Evolutionary conservation across 2,329 filamentous ascomycete species (phyloP).

Genomic region (Colletotrichum camelliae): DNA sequence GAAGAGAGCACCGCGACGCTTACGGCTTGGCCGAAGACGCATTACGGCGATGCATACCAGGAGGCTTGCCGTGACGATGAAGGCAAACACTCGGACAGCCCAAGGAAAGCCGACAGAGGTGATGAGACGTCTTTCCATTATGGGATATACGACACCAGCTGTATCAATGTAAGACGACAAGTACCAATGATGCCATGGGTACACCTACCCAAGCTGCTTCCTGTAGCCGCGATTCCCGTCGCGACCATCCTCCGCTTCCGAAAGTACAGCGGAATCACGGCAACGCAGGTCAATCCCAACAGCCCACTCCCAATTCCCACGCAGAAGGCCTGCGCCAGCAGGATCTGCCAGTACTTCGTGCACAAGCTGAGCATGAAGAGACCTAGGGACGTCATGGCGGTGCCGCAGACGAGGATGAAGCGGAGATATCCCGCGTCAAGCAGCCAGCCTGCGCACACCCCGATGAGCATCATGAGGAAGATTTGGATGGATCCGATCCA

Average conservation of each 20-base stretch:
- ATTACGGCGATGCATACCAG: constrained; percentile 11
- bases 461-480: constrained; percentile 48
- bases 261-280: constrained; percentile 40
- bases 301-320: constrained; percentile 49
- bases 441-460: constrained; percentile 48
- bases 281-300: constrained; percentile 41
- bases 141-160: constrained; percentile 14
- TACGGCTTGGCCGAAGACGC: constrained; percentile 9
- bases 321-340: constrained; percentile 50
- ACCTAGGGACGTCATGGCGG: constrained; percentile 48
- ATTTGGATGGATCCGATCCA: constrained; percentile 54
- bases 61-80: constrained; percentile 8
- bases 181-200: neutral
- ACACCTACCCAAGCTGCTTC: constrained; percentile 32
- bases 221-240: constrained; percentile 36
- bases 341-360: constrained; percentile 47
- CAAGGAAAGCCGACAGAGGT: constrained; percentile 7
- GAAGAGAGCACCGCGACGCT: constrained; percentile 8
- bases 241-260: constrained; percentile 30
- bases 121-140: constrained; percentile 6
- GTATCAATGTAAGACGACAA: neutral
- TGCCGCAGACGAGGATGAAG: constrained; percentile 43
- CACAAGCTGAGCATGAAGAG: constrained; percentile 46
- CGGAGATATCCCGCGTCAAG: constrained; percentile 53
- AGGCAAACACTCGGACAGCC: constrained; percentile 12